These are phyloP conservation scores for Lanmaoa pseudosensibilis DNA, from an alignment of 768 basidiomycete species.

Conservation along the genomic window DNA sequence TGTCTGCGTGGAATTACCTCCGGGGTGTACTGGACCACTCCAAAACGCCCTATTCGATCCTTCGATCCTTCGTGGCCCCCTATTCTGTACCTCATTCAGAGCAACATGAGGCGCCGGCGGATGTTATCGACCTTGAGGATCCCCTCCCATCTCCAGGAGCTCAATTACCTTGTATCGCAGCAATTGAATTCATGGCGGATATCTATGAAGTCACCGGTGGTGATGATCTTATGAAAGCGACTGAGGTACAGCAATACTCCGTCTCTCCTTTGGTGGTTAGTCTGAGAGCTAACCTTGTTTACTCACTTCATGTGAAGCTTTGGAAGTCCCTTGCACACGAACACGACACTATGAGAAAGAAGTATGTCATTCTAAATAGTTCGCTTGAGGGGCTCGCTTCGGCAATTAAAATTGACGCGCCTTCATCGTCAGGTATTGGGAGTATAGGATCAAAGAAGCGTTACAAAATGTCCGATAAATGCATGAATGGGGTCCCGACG, in stretches of 20 bases:
- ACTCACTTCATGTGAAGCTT: slow-evolving; percentile 43
- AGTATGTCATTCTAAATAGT: slow-evolving; percentile 45
- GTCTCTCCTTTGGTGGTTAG: neutral
- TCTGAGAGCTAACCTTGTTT: slow-evolving; percentile 10
- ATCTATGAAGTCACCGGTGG: slow-evolving; percentile 60
- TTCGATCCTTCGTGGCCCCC: slow-evolving; percentile 60
- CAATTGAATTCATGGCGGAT: slow-evolving; percentile 86
- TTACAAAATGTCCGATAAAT: slow-evolving; percentile 24
- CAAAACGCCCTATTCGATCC: slow-evolving; percentile 52
- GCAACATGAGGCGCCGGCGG: slow-evolving; percentile 33
- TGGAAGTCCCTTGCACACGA: slow-evolving; percentile 70
- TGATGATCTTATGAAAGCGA: slow-evolving; percentile 46
- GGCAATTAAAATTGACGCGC: slow-evolving; percentile 27
- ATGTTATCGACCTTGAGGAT: slow-evolving; percentile 71
- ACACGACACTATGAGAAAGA: slow-evolving; percentile 74
- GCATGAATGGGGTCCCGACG: slow-evolving; percentile 5
- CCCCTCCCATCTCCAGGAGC: slow-evolving; percentile 65
- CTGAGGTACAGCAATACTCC: slow-evolving; percentile 41
- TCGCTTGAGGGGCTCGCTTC: slow-evolving; percentile 12
- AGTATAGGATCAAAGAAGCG: slow-evolving; percentile 65
- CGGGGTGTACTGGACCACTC: slow-evolving; percentile 76
- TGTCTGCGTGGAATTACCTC: slow-evolving; percentile 96
- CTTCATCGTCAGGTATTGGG: slow-evolving; percentile 63
- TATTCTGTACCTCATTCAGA: slow-evolving; percentile 49
- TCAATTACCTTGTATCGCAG: slow-evolving; percentile 72